phyloP scores from a whole-genome alignment of 83 land plant species.

The Diphasiastrum complanatum region DNA sequence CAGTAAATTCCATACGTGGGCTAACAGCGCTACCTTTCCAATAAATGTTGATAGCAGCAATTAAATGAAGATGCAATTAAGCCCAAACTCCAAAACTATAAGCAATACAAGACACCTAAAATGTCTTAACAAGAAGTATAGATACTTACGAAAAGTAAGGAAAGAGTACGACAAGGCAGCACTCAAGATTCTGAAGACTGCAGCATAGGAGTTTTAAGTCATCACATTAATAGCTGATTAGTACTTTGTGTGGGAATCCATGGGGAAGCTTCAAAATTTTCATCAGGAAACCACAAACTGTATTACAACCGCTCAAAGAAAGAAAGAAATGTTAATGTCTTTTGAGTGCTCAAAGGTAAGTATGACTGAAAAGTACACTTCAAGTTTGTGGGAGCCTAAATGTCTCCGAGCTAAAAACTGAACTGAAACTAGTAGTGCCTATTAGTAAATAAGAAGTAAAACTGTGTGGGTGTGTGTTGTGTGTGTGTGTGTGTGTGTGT shows the following conservation, averaged over 20 bases:
- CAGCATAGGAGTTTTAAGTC: conserved; percentile 4
- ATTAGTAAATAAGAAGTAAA: background rate
- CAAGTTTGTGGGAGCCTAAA: too few relatives aligned
- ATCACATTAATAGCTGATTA: too few relatives aligned
- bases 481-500: too few relatives aligned
- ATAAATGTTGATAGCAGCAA: background rate
- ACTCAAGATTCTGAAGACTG: conserved; percentile 81
- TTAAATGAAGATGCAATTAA: background rate
- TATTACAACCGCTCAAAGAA: too few relatives aligned
- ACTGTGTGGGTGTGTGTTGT: conserved; percentile 5
- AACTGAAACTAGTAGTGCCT: too few relatives aligned
- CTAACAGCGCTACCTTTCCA: background rate
- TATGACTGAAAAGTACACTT: too few relatives aligned
- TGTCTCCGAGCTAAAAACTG: too few relatives aligned
- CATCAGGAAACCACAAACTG: too few relatives aligned
- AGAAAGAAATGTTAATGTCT: too few relatives aligned
- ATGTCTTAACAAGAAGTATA: background rate
- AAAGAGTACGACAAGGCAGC: conserved; percentile 77
- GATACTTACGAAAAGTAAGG: conserved; percentile 80
- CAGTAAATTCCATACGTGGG: conserved; percentile 9
- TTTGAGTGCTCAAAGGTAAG: too few relatives aligned
- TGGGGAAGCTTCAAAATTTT: too few relatives aligned
- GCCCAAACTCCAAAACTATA: background rate
- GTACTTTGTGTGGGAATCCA: too few relatives aligned
- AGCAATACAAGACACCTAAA: background rate